Evolutionary conservation across 176 grass and related monocot genomes (phyloP), one percentile per base, ranked within the genome.

Genomic region (Melocanna baccifera): DNA sequence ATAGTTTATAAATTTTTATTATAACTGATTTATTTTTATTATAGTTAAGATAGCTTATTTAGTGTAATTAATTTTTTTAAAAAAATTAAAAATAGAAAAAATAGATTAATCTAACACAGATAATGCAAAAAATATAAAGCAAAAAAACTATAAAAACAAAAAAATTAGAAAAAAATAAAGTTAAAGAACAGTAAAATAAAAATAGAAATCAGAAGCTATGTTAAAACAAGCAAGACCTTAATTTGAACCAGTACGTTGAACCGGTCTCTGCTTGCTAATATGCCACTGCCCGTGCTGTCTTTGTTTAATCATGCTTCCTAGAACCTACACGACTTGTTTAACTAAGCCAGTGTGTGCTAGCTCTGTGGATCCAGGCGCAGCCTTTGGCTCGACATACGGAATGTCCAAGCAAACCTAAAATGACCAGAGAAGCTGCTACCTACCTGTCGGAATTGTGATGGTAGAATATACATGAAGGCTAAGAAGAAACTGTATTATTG

Each of bases 371-470:
- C 81, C 89, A 84, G 80, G 59, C 23, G 45, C 5, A 41, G 76
- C 18, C 39, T 14, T 84, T 80, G 79, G 85, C 36, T 87, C 18
- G 0, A 32, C 53, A 2, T 52, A 28, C 58, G 51, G 4, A 87
- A 73, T 67, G 79, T 83, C 80, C 80, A 83, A 62, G 29, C 29
- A 28, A 25, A 14, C 85, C 75, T 74, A 26, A 79, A 58, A 48
- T 39, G 50, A 79, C 76, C 50, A 68, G 64, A 61, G 9, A 23
- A 72, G 12, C 75, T 68, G 14, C 46, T 77, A n/a, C 36, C 36
- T 9, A 67, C 56, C 64, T 83, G 15, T 26, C 57, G 22, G 66
- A 83, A 55, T 9, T 30, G 26, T 13, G 36, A 45, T 45, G 56
- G 6, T 70, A 56, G 62, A 69, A 69, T 37, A 36, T 45, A 43